These are phyloP conservation scores for Sugiyamaella xylanicola DNA, from an alignment of 1,139 yeast genomes.

Conservation along the genomic window DNA sequence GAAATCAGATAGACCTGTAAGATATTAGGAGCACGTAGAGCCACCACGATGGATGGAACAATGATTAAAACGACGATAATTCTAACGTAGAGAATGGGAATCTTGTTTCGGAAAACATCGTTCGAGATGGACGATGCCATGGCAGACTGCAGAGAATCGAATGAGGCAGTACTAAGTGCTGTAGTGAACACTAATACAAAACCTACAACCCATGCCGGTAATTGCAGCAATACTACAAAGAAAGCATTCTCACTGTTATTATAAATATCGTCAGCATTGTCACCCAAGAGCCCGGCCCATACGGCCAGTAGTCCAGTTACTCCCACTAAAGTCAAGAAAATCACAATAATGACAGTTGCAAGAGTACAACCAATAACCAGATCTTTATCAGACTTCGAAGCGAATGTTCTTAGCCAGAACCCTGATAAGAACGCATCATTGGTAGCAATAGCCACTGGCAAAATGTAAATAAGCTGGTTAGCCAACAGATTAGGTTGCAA, in stretches of 20 bases:
- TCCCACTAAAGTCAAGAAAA: constrained; percentile 72
- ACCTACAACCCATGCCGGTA: constrained; percentile 90
- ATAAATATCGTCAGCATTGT: constrained; percentile 52
- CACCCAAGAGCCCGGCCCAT: constrained; percentile 75
- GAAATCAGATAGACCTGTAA: constrained; percentile 88
- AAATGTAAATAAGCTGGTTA: constrained; percentile 85
- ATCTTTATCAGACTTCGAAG: constrained; percentile 76
- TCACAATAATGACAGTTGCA: constrained; percentile 68
- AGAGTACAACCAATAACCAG: constrained; percentile 72
- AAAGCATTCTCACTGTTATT: constrained; percentile 64
- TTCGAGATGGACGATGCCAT: constrained; percentile 86
- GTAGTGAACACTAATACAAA: constrained; percentile 75
- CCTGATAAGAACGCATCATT: constrained; percentile 91
- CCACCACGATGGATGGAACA: constrained; percentile 84
- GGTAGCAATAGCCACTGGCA: constrained; percentile 83
- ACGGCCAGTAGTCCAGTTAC: constrained; percentile 85
- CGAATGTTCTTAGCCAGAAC: constrained; percentile 93
- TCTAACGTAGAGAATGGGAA: constrained; percentile 67
- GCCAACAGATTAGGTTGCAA: constrained; percentile 70
- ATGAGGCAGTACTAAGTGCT: constrained; percentile 79
- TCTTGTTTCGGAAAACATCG: constrained; percentile 81
- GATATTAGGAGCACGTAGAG: constrained; percentile 78
- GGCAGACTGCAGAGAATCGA: constrained; percentile 88
- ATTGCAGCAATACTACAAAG: constrained; percentile 63
- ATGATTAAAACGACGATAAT: constrained; percentile 71